These are phyloP conservation scores for Mycosphaerella sp. DNA, from an alignment of 2,329 filamentous ascomycete species.

Conservation along the genomic window DNA sequence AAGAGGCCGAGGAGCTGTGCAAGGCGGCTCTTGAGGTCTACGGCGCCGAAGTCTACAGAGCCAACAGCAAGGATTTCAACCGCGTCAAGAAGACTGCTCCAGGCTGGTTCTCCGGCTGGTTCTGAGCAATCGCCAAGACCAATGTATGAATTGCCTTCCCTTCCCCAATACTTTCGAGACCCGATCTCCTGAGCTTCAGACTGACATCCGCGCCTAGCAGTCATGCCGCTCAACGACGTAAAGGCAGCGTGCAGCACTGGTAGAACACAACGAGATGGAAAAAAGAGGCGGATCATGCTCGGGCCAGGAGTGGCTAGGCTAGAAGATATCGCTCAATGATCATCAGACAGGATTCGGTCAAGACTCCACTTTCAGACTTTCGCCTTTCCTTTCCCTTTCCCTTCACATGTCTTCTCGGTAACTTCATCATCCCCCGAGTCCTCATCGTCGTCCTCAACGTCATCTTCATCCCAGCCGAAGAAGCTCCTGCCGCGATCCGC, in stretches of 20 bases:
- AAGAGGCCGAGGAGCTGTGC: conserved; percentile 1
- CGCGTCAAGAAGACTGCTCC: neutral
- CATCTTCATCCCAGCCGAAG: conserved; percentile 68
- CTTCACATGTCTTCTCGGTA: conserved; percentile 31
- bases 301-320: neutral
- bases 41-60: conserved; percentile 3
- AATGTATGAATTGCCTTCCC: neutral
- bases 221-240: neutral
- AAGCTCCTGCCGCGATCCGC: conserved; percentile 44
- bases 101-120: conserved; percentile 4
- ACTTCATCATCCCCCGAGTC: conserved; percentile 37
- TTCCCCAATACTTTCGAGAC: neutral
- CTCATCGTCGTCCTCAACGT: conserved; percentile 41
- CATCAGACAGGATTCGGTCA: neutral
- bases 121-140: neutral
- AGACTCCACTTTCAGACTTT: neutral
- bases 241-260: neutral
- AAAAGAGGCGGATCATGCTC: neutral
- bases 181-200: neutral
- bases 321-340: neutral
- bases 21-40: conserved; percentile 3
- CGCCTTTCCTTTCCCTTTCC: conserved; percentile 40
- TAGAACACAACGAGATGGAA: neutral
- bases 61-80: conserved; percentile 2
- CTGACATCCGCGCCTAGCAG: neutral